Evolutionary conservation across 805 yeast species (phyloP).

Genomic region (Yarrowia sp.): DNA sequence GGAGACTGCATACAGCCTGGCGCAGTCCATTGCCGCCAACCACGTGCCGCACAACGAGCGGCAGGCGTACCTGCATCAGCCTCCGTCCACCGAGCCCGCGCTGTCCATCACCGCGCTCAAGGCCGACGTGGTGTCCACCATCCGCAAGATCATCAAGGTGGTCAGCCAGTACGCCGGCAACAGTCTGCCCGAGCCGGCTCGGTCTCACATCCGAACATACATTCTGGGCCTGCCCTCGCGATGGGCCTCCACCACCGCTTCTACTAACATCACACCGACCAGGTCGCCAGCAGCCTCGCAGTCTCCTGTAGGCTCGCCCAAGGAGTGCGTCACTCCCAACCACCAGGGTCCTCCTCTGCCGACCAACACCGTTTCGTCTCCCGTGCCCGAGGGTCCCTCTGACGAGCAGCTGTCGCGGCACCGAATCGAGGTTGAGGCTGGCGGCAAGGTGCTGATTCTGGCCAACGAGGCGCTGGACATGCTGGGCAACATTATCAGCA

Average conservation of each 20-base stretch:
- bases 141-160: constrained; percentile 79
- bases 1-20: constrained; percentile 35
- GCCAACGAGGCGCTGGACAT: constrained; percentile 89
- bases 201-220: constrained; percentile 75
- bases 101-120: constrained; percentile 46
- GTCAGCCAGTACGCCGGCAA: constrained; percentile 81
- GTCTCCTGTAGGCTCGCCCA: constrained; percentile 8
- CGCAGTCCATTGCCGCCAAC: constrained; percentile 33
- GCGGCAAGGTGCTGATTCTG: constrained; percentile 70
- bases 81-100: constrained; percentile 29
- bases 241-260: constrained; percentile 47
- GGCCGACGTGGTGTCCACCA: constrained; percentile 81
- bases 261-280: constrained; percentile 21
- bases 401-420: constrained; percentile 24
- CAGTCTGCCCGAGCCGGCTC: constrained; percentile 71
- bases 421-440: constrained; percentile 38
- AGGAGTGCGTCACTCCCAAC: constrained; percentile 11
- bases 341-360: constrained; percentile 24
- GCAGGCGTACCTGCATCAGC: constrained; percentile 28
- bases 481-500: constrained; percentile 75
- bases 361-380: constrained; percentile 11
- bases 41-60: constrained; percentile 39
- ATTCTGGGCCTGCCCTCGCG: constrained; percentile 70
- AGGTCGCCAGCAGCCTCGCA: constrained; percentile 11
- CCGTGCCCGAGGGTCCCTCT: constrained; percentile 14